A percentile compares a stretch with the other conserved stretches of the same genome.
Conservation (phyloP, 2,329 filamentous ascomycete species). For the Orbilia quercus region DNA sequence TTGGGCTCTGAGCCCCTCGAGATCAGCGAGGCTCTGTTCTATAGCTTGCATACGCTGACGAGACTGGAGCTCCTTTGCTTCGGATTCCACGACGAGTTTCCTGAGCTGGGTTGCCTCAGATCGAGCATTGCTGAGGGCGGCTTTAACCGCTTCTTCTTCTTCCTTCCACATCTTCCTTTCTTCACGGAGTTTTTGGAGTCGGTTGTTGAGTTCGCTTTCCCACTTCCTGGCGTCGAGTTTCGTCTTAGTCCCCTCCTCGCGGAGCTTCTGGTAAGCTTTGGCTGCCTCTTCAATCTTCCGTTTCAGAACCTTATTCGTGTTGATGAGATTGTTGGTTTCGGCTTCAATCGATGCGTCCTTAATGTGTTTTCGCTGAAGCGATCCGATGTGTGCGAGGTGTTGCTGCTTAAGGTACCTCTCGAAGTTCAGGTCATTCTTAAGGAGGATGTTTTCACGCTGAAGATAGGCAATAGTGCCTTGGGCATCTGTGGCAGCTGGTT, state of each 20-base stretch:
- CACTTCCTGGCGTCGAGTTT: constrained; percentile 80
- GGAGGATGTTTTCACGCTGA: constrained; percentile 77
- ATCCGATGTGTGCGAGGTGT: constrained; percentile 82
- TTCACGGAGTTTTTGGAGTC: constrained; percentile 74
- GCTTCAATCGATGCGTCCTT: constrained; percentile 81
- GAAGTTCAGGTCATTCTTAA: constrained; percentile 84
- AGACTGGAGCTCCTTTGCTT: constrained; percentile 74
- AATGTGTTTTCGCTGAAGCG: constrained; percentile 78
- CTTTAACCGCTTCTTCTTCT: constrained; percentile 70
- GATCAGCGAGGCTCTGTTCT: constrained; percentile 71
- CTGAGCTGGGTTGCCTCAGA: constrained; percentile 74
- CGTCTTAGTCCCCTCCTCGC: constrained; percentile 77
- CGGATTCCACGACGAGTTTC: constrained; percentile 74
- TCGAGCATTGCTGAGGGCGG: constrained; percentile 70
- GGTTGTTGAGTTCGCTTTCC: constrained; percentile 76
- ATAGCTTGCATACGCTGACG: constrained; percentile 74
- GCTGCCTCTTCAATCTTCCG: constrained; percentile 79
- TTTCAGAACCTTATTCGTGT: constrained; percentile 78
- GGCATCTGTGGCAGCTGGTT: constrained; percentile 61
- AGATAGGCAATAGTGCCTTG: constrained; percentile 68
- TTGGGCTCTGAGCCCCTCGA: constrained; percentile 71
- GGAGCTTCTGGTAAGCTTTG: constrained; percentile 75
- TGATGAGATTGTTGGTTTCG: constrained; percentile 82
- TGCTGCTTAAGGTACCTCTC: constrained; percentile 86
- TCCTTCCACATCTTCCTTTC: constrained; percentile 74